Base-by-base conservation (phyloP, 306 rosid species). In the Dalbergia cultrata region DNA sequence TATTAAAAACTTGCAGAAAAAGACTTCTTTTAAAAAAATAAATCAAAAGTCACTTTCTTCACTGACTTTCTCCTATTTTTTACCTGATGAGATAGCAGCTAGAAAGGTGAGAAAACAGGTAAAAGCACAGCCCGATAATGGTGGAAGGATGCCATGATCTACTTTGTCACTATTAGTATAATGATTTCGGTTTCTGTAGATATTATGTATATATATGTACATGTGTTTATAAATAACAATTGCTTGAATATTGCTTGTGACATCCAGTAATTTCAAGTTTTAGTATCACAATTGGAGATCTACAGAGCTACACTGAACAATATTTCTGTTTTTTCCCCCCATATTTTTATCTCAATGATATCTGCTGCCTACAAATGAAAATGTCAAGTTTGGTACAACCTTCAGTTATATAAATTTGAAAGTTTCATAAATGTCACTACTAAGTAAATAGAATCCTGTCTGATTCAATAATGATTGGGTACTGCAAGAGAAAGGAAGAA, bases 351-450 rank as follows among this genome's bases (percentile, higher is more conserved):
- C 52, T 33, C 44, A 60, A 18, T 53, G 17, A 70, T 68, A 26
- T 12, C 45, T 21, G 63, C 41, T 57, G 60, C 52, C 56, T 35
- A 47, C 18, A 58, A 66, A 45, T 35, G 69, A 78, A 78, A 37
- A 21, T 11, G 31, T 18, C 39, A 80, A 37, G 54, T 14, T 50
- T 72, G 47, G 7, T 8, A 52, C 58, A 41, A 12, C 39, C 37
- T 21, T 62, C n/a, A 19, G 35, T 16, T 16, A 18, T 7, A 34
- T 16, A 78, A 70, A 44, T 66, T 50, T 17, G 44, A 68, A 43
- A 43, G 41, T 57, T 73, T 19, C 66, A 72, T 56, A 58, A 19
- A 65, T 5, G 54, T 3, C 33, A 71, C 14, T 7, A 56, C n/a
- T 14, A 63, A 43, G 31, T 2, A 8, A 65, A 49, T n/a, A 26